Evolutionary conservation across 164 flowering plant genomes (phyloP).

Genomic region (Sextonia rubra): DNA sequence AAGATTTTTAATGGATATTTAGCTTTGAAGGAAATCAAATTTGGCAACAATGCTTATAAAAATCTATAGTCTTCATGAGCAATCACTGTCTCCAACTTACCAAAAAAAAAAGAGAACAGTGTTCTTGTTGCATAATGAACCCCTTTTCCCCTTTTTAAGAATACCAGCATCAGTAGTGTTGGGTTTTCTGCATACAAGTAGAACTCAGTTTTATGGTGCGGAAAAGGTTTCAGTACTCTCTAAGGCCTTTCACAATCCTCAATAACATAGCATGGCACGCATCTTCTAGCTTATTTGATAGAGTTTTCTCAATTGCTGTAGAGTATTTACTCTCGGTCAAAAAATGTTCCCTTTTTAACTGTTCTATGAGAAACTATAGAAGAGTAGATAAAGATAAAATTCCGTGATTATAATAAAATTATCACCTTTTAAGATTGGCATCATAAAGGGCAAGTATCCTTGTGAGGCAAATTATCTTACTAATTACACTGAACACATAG

Average conservation of each 20-base stretch:
- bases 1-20: too few relatives aligned
- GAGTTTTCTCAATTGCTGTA: conserved; percentile 90
- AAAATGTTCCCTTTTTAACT: too few relatives aligned
- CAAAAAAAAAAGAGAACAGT: neutral
- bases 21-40: conserved; percentile 17
- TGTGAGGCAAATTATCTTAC: too few relatives aligned
- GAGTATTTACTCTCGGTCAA: too few relatives aligned
- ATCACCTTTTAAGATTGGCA: too few relatives aligned
- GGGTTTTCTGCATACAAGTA: neutral
- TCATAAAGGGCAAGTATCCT: too few relatives aligned
- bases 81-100: neutral
- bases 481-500: too few relatives aligned
- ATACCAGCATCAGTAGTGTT: neutral
- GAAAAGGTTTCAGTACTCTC: conserved; percentile 43
- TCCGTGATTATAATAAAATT: neutral
- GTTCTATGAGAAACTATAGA: neutral
- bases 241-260: conserved; percentile 76
- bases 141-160: neutral
- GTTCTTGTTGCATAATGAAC: neutral
- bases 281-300: conserved; percentile 84
- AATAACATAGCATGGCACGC: conserved; percentile 60
- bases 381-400: neutral
- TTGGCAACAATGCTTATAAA: neutral
- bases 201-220: neutral
- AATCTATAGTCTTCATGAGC: neutral